Evolutionary conservation across 2,329 filamentous ascomycete genomes (phyloP), one percentile per base, ranked within the genome.

Genomic region (Teratosphaeriaceae sp.): DNA sequence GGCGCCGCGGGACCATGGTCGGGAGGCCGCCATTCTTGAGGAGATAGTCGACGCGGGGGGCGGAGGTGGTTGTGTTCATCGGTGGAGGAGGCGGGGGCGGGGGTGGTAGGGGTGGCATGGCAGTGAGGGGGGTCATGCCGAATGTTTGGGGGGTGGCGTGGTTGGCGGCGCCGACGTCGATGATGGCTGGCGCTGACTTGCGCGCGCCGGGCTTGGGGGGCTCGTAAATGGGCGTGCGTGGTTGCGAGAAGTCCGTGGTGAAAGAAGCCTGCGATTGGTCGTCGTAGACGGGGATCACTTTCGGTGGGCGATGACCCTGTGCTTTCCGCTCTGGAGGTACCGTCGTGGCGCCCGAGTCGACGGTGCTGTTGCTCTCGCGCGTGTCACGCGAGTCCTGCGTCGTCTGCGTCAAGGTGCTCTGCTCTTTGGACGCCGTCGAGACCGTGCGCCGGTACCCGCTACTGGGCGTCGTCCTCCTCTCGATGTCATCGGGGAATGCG

Each of bases 31-130:
- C 90, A 62, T 96, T 84, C 56, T 92, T 87, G 42, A 96, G 74
- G 15, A 97, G 72, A 61, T 97, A 97, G 61, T 97, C 90, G 15
- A 97, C 88, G 47, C 86, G 79, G 1, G 90, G 90, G 11, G 82
- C 80, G 33, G 82, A 73, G 26, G 77, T 73, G 30, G 75, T 52
- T 40, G 81, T 69, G 52, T 80, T 76, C 7, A 88, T 77, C 1
- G 87, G 84, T 2, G 85, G 88, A 0, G 88, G 88, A 0, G 87
- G 79, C 13, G 70, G 71, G 27, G 76, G 66, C 40, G 53, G 55
- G 8, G 48, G 47, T 16, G 50, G 51, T 24, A 40, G 29, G 11
- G 27, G 27, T 23, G 47, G 48, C n/a, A 47, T 43, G 15, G 55
- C 52, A 18, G 57, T 55, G 35, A 53, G 36, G 5, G 56, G 57